Conservation (phyloP, 2,329 filamentous ascomycete genomes). For the Aspergillus fructus region DNA sequence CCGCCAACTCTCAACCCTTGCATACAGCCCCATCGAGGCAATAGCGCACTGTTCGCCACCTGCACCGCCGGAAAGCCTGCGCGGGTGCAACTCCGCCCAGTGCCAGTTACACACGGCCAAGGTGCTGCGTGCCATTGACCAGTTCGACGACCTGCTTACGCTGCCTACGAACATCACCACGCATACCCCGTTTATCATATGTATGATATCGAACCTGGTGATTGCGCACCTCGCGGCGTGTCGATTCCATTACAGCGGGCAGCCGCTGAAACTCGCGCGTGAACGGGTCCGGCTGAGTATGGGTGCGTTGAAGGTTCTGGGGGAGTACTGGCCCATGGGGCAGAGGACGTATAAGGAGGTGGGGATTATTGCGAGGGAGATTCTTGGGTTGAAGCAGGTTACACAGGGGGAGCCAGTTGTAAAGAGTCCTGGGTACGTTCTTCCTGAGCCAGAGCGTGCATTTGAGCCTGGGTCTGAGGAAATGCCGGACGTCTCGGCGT, state of each 20-base stretch:
- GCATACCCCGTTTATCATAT: constrained; percentile 43
- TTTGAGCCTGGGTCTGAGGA: background rate
- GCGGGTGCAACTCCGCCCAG: constrained; percentile 15
- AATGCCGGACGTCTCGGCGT: background rate
- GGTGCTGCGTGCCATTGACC: constrained; percentile 36
- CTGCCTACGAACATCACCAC: constrained; percentile 33
- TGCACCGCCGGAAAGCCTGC: constrained; percentile 13
- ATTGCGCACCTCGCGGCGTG: constrained; percentile 61
- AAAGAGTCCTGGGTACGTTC: too few species aligned
- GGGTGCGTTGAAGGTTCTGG: constrained; percentile 37
- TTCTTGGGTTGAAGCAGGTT: constrained; percentile 12
- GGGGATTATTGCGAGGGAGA: constrained; percentile 39
- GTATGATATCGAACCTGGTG: constrained; percentile 41
- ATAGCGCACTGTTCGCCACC: constrained; percentile 35
- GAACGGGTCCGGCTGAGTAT: constrained; percentile 43
- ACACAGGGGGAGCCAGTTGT: too few species aligned
- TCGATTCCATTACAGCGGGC: constrained; percentile 32
- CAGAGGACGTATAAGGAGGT: constrained; percentile 38
- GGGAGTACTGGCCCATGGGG: constrained; percentile 36
- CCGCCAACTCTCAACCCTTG: constrained; percentile 39
- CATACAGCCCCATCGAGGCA: constrained; percentile 38
- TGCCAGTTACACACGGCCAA: constrained; percentile 40
- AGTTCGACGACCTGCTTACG: constrained; percentile 37
- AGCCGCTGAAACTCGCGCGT: constrained; percentile 32
- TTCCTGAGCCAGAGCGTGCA: too few species aligned